A percentile compares a stretch with the other conserved stretches of the same genome.
These are phyloP conservation scores for Talaromyces funiculosus DNA, from an alignment of 2,329 filamentous ascomycete genomes.

Conservation along the genomic window DNA sequence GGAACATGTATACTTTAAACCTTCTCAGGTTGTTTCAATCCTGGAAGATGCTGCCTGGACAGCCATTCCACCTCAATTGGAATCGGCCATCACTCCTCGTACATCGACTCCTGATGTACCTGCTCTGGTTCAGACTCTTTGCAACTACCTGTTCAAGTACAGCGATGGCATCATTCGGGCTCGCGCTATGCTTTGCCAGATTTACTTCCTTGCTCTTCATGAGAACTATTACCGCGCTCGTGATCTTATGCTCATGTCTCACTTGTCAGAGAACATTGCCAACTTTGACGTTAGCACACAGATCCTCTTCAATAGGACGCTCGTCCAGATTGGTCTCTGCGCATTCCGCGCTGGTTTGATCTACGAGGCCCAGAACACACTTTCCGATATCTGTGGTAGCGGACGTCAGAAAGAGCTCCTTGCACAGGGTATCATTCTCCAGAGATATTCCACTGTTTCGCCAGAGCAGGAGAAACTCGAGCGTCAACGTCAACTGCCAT, in stretches of 20 bases:
- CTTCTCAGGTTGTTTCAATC: constrained; percentile 84
- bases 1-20: constrained; percentile 99
- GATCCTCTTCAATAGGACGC: constrained; percentile 96
- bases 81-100: constrained; percentile 78
- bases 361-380: constrained; percentile 94
- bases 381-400: constrained; percentile 96
- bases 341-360: constrained; percentile 96
- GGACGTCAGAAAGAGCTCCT: constrained; percentile 96
- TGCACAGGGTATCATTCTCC: constrained; percentile 96
- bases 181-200: constrained; percentile 95
- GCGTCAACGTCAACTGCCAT: constrained; percentile 93
- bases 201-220: constrained; percentile 96
- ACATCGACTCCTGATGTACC: constrained; percentile 61
- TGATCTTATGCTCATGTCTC: constrained; percentile 99
- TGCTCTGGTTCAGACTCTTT: constrained; percentile 73
- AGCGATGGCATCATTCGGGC: constrained; percentile 95
- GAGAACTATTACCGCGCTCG: constrained; percentile 97
- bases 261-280: constrained; percentile 92
- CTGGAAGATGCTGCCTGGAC: constrained; percentile 95
- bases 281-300: constrained; percentile 96
- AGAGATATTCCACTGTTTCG: constrained; percentile 91
- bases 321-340: constrained; percentile 96
- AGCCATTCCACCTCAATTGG: constrained; percentile 60
- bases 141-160: constrained; percentile 89
- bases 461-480: constrained; percentile 97